Conservation (phyloP, 148 eudicot genomes). For the Bassia scoparia region DNA sequence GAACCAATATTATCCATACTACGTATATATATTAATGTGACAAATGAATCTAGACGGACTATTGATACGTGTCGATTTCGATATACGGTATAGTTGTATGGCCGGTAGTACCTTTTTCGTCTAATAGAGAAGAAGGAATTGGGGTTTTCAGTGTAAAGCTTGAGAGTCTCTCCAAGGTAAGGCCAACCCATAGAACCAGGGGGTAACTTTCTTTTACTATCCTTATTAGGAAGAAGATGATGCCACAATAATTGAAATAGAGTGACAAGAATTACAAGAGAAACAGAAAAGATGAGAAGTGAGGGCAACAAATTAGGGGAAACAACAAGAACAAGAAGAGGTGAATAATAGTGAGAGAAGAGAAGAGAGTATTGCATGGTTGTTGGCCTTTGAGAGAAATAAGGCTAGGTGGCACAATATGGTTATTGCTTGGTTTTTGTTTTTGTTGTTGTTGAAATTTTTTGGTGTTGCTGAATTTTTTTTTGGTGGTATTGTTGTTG, state of each 20-base stretch:
- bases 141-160: conserved; percentile 78
- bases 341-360: conserved; percentile 8
- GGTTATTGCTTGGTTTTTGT: not conserved
- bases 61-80: too few relatives aligned
- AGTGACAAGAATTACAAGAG: conserved; percentile 21
- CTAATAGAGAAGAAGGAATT: conserved; percentile 69
- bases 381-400: not conserved
- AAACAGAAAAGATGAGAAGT: conserved; percentile 5
- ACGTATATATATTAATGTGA: too few relatives aligned
- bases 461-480: too few relatives aligned
- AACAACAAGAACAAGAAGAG: not conserved
- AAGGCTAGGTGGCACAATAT: conserved; percentile 21
- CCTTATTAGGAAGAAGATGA: conserved; percentile 9
- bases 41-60: too few relatives aligned
- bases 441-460: not conserved
- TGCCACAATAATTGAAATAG: conserved; percentile 27
- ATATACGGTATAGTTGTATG: too few relatives aligned
- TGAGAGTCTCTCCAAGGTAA: conserved; percentile 86
- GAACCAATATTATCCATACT: too few relatives aligned
- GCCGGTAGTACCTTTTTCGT: conserved; percentile 41
- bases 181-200: conserved; percentile 98
- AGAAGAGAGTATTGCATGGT: conserved; percentile 21
- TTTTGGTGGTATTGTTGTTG: not conserved
- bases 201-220: conserved; percentile 42
- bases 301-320: conserved; percentile 9